Conservation (phyloP, 2,329 filamentous ascomycete species). For the Aspergillus sp. region DNA sequence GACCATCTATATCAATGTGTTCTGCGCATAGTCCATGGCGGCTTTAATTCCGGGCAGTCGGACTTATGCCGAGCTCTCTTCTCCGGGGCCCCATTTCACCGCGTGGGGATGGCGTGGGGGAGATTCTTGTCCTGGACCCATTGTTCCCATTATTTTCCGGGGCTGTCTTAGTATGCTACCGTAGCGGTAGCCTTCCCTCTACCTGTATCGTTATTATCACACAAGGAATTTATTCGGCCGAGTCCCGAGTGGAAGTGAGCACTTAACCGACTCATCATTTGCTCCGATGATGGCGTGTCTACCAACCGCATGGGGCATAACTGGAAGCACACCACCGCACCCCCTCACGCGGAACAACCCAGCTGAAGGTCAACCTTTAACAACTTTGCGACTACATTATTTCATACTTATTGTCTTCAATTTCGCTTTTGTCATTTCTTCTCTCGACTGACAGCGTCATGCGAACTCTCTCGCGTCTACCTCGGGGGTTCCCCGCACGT, state of each 20-base stretch:
- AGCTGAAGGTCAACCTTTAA: background rate
- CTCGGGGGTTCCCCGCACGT: slow-evolving; percentile 25
- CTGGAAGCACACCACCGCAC: background rate
- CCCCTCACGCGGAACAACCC: background rate
- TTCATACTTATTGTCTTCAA: background rate
- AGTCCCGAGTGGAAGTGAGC: slow-evolving; percentile 8
- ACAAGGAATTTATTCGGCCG: slow-evolving; percentile 11
- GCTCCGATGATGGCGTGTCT: slow-evolving; percentile 10
- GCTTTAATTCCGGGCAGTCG: background rate
- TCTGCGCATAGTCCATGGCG: background rate
- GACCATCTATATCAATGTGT: no score
- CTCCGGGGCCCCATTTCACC: background rate
- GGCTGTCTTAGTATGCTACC: no score
- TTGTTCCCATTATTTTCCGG: no score
- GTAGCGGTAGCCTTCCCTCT: no score
- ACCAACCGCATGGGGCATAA: background rate
- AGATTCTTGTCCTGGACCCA: no score
- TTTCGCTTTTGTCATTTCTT: background rate
- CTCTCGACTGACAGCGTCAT: slow-evolving; percentile 13
- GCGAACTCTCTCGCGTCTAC: slow-evolving; percentile 18
- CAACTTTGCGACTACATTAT: background rate
- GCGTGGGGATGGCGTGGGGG: background rate
- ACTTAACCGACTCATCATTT: slow-evolving; percentile 10
- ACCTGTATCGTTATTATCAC: no score
- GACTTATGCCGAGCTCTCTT: no score